Evolutionary conservation across 2,329 filamentous ascomycete species (phyloP).

Genomic region (Endothia cerciana): DNA sequence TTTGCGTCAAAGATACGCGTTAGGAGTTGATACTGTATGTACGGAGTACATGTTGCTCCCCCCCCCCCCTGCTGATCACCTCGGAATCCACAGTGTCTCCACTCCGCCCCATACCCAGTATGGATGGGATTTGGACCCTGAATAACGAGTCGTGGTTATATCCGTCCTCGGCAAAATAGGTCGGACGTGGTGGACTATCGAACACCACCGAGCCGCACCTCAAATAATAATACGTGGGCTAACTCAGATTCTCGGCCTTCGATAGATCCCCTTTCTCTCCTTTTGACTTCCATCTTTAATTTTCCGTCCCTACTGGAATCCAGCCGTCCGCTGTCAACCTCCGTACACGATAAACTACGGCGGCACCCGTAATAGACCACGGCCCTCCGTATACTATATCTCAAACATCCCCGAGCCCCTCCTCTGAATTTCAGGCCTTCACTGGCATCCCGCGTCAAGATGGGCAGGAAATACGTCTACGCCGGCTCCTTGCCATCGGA

Average conservation of each 20-base stretch:
- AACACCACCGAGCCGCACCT: neutral
- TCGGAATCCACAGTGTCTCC: slow-evolving; percentile 1
- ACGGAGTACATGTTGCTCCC: neutral
- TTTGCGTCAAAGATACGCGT: neutral
- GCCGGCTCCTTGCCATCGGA: slow-evolving; percentile 4
- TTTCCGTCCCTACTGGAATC: neutral
- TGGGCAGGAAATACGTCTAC: slow-evolving; percentile 22
- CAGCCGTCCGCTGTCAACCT: neutral
- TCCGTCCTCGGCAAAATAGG: neutral
- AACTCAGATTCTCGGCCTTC: neutral
- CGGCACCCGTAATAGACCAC: neutral
- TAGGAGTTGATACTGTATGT: neutral
- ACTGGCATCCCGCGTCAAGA: neutral
- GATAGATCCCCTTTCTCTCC: neutral
- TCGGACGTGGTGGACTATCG: neutral
- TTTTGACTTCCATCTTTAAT: neutral
- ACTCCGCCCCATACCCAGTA: neutral
- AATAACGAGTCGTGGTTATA: neutral
- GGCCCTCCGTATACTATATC: neutral
- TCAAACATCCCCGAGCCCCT: neutral
- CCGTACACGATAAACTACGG: neutral
- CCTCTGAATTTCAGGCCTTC: neutral
- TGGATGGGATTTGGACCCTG: slow-evolving; percentile 4
- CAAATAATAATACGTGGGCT: neutral
- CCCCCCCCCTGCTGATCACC: slow-evolving; percentile 8